Evolutionary conservation across 2,329 filamentous ascomycete genomes (phyloP).

Genomic region (Chaetomiaceae sp.): DNA sequence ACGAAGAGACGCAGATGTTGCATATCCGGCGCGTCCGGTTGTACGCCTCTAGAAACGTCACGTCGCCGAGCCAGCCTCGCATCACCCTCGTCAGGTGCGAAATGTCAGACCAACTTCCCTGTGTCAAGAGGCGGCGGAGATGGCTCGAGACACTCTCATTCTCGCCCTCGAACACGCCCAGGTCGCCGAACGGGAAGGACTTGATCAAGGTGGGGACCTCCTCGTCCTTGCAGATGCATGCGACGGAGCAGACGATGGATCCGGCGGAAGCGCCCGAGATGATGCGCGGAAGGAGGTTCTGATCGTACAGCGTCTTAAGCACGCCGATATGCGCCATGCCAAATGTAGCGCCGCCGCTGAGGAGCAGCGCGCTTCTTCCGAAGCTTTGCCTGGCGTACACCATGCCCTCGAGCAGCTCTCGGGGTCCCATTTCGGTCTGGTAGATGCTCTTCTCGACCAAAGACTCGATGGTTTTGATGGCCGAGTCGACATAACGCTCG

Average conservation of each 20-base stretch:
- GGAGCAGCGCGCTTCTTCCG: conserved; percentile 72
- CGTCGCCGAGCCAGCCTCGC: conserved; percentile 72
- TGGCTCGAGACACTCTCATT: conserved; percentile 62
- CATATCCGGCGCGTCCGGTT: conserved; percentile 87
- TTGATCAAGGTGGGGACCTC: conserved; percentile 66
- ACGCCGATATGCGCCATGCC: conserved; percentile 92
- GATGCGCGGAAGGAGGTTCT: conserved; percentile 70
- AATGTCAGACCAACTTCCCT: conserved; percentile 80
- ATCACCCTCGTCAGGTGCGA: conserved; percentile 75
- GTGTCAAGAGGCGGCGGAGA: conserved; percentile 67
- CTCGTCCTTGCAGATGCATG: conserved; percentile 71
- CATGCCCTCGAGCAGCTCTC: conserved; percentile 59
- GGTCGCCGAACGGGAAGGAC: conserved; percentile 70
- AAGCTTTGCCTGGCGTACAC: conserved; percentile 71
- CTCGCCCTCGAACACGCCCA: conserved; percentile 67
- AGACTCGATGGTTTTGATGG: conserved; percentile 65
- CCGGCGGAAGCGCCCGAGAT: conserved; percentile 84
- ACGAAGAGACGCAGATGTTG: conserved; percentile 89
- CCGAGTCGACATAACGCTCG: conserved; percentile 78
- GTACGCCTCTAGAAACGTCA: conserved; percentile 94
- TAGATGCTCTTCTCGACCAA: conserved; percentile 57
- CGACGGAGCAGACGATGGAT: conserved; percentile 75
- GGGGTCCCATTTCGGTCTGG: conserved; percentile 51
- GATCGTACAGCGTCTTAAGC: conserved; percentile 71
- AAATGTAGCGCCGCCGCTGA: conserved; percentile 83